Evolutionary conservation across 306 rosid genomes (phyloP).

Genomic region (Citrullus colocynthis): DNA sequence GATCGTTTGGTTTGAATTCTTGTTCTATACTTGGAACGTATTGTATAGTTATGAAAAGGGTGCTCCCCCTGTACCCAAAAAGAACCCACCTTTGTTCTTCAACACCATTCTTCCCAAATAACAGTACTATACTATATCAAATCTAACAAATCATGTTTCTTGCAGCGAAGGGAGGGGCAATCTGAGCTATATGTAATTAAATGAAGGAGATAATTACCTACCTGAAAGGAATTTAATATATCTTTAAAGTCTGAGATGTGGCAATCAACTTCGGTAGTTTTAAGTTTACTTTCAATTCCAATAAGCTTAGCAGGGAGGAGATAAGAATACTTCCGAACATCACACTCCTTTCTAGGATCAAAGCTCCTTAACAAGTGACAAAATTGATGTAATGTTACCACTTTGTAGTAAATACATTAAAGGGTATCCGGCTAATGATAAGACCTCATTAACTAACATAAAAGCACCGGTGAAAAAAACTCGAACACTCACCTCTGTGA

Average conservation of each 20-base stretch:
- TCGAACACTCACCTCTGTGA: slow-evolving; percentile 51
- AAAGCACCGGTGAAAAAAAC: background rate
- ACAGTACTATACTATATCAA: background rate
- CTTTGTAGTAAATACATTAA: background rate
- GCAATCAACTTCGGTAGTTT: slow-evolving; percentile 36
- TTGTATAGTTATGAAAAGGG: slow-evolving; percentile 89
- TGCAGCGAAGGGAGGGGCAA: background rate
- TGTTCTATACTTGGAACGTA: slow-evolving; percentile 61
- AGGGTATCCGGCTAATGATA: background rate
- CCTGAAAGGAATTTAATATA: slow-evolving; percentile 67
- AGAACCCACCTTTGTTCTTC: background rate
- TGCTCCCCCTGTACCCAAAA: slow-evolving; percentile 52
- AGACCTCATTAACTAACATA: background rate
- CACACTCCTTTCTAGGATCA: slow-evolving; percentile 82
- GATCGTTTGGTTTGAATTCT: slow-evolving; percentile 21
- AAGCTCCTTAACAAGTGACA: slow-evolving; percentile 43
- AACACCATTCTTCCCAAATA: background rate
- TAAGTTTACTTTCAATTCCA: slow-evolving; percentile 50
- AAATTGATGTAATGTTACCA: background rate
- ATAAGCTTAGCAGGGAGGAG: slow-evolving; percentile 71
- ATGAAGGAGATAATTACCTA: slow-evolving; percentile 7
- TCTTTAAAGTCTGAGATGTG: slow-evolving; percentile 70
- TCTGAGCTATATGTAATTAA: background rate
- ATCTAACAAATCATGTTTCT: background rate
- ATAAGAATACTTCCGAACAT: slow-evolving; percentile 64